Evolutionary conservation across 192 early-diverging fungal species (phyloP).

Genomic region (Podila minutissima): DNA sequence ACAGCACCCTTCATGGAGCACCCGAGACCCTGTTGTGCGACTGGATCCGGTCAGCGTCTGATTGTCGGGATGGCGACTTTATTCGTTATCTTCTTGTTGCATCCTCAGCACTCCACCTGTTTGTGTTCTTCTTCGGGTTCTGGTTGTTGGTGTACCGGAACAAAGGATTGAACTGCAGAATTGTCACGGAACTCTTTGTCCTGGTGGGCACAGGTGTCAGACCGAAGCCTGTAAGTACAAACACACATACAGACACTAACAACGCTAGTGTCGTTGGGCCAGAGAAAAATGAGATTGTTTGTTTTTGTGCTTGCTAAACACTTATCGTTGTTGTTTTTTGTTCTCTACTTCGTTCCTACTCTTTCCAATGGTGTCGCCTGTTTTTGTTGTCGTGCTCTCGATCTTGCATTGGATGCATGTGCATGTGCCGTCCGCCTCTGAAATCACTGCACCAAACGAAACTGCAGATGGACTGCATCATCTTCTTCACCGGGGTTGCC

Average conservation of each 20-base stretch:
- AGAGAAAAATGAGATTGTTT: too few species aligned
- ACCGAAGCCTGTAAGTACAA: slow-evolving; percentile 43
- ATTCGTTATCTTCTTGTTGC: slow-evolving; percentile 22
- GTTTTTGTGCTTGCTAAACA: too few species aligned
- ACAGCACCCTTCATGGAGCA: background rate
- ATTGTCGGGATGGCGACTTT: slow-evolving; percentile 44
- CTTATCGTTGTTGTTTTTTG: background rate
- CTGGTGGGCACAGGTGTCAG: slow-evolving; percentile 27
- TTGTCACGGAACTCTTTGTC: slow-evolving; percentile 37
- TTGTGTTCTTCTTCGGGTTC: slow-evolving; percentile 30
- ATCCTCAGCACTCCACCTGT: slow-evolving; percentile 31
- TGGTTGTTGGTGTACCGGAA: slow-evolving; percentile 40
- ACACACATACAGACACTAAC: too few species aligned
- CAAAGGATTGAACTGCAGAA: slow-evolving; percentile 35
- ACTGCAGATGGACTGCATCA: slow-evolving; percentile 47
- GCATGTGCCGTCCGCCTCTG: too few species aligned
- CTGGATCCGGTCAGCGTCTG: slow-evolving; percentile 39
- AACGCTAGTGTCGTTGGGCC: too few species aligned
- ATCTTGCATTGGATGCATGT: too few species aligned
- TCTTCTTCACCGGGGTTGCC: slow-evolving; percentile 36
- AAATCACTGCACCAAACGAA: too few species aligned
- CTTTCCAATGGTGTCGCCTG: background rate
- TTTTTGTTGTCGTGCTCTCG: too few species aligned
- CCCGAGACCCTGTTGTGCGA: slow-evolving; percentile 19
- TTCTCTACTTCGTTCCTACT: background rate